These are phyloP conservation scores for Rhododendron vialii DNA, from an alignment of 148 eudicot genomes.

Conservation along the genomic window DNA sequence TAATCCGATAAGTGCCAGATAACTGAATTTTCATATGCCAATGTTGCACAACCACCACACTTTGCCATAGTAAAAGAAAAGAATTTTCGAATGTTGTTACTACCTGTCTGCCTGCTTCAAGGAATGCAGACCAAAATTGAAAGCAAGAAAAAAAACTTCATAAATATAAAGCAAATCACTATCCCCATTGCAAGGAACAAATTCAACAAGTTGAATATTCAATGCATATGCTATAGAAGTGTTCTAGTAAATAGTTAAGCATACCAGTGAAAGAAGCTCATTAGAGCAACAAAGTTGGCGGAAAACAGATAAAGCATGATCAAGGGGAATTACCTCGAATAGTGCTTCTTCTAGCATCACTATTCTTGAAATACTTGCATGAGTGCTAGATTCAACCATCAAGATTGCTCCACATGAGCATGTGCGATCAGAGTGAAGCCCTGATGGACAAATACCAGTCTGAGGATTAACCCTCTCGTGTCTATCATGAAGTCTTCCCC, in stretches of 20 bases:
- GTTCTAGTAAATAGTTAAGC: background rate
- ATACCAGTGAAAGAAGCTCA: background rate
- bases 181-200: background rate
- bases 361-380: conserved; percentile 45
- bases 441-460: conserved; percentile 30
- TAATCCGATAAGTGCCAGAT: background rate
- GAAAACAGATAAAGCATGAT: background rate
- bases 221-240: background rate
- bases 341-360: conserved; percentile 50
- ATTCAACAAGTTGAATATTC: background rate
- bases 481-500: conserved; percentile 31
- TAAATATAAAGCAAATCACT: background rate
- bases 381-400: conserved; percentile 29
- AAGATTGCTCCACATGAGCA: conserved; percentile 38
- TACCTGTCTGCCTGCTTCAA: background rate
- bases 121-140: background rate
- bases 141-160: background rate
- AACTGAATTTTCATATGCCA: background rate
- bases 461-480: conserved; percentile 18
- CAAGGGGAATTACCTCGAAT: conserved; percentile 37
- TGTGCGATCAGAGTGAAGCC: conserved; percentile 34
- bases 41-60: background rate
- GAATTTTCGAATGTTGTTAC: background rate
- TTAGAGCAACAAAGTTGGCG: background rate
- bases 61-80: background rate